A percentile compares a stretch with the other conserved stretches of the same genome.
phyloP scores from a whole-genome alignment of 495 filamentous ascomycete genomes.

The Penicillium daleae region DNA sequence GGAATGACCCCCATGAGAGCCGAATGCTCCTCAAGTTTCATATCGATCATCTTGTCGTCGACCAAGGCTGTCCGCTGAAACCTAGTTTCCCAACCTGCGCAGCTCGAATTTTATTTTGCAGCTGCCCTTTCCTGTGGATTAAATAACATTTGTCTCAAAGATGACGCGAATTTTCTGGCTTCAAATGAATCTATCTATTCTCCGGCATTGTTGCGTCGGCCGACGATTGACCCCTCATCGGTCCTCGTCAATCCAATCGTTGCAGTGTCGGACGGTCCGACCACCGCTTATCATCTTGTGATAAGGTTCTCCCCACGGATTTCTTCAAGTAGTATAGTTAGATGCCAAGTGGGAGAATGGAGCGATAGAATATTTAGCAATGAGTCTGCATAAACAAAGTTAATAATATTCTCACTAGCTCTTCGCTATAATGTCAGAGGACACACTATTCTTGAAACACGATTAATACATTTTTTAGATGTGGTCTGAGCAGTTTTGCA shows the following conservation, averaged over 20 bases:
- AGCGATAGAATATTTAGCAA: background rate
- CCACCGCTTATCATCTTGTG: background rate
- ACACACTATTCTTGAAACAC: background rate
- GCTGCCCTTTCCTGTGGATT: background rate
- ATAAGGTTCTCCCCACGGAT: background rate
- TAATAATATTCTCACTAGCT: background rate
- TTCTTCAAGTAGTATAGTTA: background rate
- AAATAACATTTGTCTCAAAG: background rate
- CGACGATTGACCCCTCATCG: constrained; percentile 5
- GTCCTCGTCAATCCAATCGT: background rate
- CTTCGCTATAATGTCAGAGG: background rate
- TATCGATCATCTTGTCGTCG: constrained; percentile 11
- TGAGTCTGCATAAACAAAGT: background rate
- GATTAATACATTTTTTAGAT: background rate
- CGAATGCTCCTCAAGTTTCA: constrained; percentile 10
- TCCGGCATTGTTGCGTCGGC: background rate
- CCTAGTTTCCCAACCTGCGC: background rate
- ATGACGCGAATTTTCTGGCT: background rate
- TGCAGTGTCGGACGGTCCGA: constrained; percentile 22
- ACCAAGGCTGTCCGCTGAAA: background rate
- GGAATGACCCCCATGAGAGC: background rate
- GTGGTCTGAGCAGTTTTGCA: background rate
- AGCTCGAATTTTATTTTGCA: background rate
- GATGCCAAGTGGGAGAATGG: background rate
- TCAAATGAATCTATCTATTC: background rate